phyloP scores from a whole-genome alignment of 1,284 basidiomycete species.

The Cryptococcus amylolentus region DNA sequence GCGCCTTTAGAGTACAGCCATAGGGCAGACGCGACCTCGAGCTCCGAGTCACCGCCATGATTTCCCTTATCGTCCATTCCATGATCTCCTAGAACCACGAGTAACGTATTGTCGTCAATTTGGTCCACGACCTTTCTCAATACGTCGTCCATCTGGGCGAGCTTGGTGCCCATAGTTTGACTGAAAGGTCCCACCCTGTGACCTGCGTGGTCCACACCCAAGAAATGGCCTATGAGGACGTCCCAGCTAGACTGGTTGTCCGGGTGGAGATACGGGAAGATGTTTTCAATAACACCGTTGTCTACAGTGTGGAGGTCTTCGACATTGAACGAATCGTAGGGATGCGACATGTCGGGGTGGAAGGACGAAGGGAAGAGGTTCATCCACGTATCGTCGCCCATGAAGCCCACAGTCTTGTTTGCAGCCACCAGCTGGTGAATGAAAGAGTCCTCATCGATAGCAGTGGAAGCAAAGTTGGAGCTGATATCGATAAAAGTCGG shows the following conservation, averaged over 20 bases:
- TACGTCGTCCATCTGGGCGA: constrained; percentile 82
- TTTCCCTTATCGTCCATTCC: constrained; percentile 96
- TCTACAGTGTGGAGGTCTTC: constrained; percentile 97
- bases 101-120: constrained; percentile 74
- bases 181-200: constrained; percentile 90
- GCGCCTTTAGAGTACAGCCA: constrained; percentile 79
- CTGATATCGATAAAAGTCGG: constrained; percentile 95
- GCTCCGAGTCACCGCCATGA: constrained; percentile 85
- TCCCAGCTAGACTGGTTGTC: constrained; percentile 58
- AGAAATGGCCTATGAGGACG: constrained; percentile 85
- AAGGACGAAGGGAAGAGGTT: constrained; percentile 79
- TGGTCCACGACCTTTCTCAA: constrained; percentile 63
- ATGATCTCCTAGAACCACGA: constrained; percentile 92
- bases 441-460: constrained; percentile 82
- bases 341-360: constrained; percentile 60
- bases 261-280: constrained; percentile 74
- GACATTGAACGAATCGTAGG: constrained; percentile 97
- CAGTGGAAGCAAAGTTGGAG: constrained; percentile 82
- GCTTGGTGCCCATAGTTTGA: constrained; percentile 77
- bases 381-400: constrained; percentile 97
- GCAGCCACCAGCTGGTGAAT: constrained; percentile 56
- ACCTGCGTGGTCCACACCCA: constrained; percentile 97
- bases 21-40: constrained; percentile 80
- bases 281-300: constrained; percentile 73
- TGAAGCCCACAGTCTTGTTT: constrained; percentile 60